Base-by-base conservation (phyloP, 2,329 filamentous ascomycete species). In the Cyclaneusma minus region DNA sequence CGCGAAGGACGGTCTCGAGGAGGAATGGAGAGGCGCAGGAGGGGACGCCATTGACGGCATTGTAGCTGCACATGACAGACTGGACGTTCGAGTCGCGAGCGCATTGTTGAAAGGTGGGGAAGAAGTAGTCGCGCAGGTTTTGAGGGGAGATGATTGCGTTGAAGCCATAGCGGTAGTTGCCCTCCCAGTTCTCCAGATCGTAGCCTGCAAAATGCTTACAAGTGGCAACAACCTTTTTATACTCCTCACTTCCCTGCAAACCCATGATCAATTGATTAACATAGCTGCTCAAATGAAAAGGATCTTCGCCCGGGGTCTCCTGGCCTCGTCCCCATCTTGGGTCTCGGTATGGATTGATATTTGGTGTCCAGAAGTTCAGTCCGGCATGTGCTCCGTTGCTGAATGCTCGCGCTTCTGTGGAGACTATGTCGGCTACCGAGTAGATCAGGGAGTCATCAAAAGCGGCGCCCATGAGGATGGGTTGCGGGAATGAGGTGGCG, bases 71-170 rank as follows among this genome's bases (percentile, higher is more conserved):
- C 68, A 72, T 72, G 35, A 73, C 54, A 17, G 68, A 71, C 10
- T 58, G 55, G 3, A 64, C 63, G 23, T 60, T 56, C 3, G 62
- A 59, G 39, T 72, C 65, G 7, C 63, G 55, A 22, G 62, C 67
- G 44, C 72, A 77, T 43, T 60, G 60, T 39, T 73, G 55, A 50
- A 80, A 80, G 0, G 70, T 62, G 1, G 67, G 70, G 21, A 75
- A 56, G 40, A 75, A 79, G 48, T 78, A 80, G 38, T 78, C 73
- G 0, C 63, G 58, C 4, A 80, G 49, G 32, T 81, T 74, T 36
- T 78, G 73, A 25, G 56, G 50, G 7, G 56, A 54, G 31, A 74
- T 62, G 8, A 58, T 50, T 5, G 69, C 60, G 40, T 75, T 56
- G 32, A 68, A 73, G 10, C 58, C 56, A 42, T 62, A 56, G 7